Base-by-base conservation (phyloP, 495 filamentous ascomycete species). In the Hyaloscypha bicolor region DNA sequence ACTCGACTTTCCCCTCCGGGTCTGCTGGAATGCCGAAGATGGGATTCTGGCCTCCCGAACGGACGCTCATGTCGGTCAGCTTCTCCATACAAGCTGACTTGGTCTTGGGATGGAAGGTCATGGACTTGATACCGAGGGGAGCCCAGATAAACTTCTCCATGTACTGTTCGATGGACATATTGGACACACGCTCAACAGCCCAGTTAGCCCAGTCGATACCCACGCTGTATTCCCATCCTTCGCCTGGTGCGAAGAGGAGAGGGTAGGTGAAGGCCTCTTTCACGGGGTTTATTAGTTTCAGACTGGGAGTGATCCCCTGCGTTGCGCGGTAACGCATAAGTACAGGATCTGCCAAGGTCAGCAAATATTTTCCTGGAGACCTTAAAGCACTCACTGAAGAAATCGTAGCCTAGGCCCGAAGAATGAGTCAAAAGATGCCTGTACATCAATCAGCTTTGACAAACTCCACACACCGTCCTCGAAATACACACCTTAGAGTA, bases 71-170 rank as follows among this genome's bases (percentile, higher is more conserved):
- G 56, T 79, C 74, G 14, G 77, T 68, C n/a, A 79, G 60, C 6
- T 76, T 73, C 6, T 64, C 63, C n/a, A 69, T 65, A n/a, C 84
- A 32, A 3, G 81, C 80, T 9, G 75, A 73, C 0, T 78, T 69
- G 0, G 51, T 56, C 0, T 74, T 66, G 2, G 84, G 86, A 30
- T 85, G 77, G 76, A 90, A 84, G 45, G 80, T 81, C 31, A 86
- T 82, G 63, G 82, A 73, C 9, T 77, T 73, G 48, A 89, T 70
- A 6, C 79, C 82, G 0, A 89, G 77, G 0, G 88, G 86, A 55
- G 77, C 66, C 69, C 86, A 88, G 64, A 90, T 83, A 70, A 86
- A 70, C 64, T 78, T 73, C 52, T 87, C 76, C 55, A 89, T 77
- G 72, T 88, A 90, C 11, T 80, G 80, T 55, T 86, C 81, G 21